phyloP scores from a whole-genome alignment of 495 filamentous ascomycete species.

The Diplogelasinospora grovesii region DNA sequence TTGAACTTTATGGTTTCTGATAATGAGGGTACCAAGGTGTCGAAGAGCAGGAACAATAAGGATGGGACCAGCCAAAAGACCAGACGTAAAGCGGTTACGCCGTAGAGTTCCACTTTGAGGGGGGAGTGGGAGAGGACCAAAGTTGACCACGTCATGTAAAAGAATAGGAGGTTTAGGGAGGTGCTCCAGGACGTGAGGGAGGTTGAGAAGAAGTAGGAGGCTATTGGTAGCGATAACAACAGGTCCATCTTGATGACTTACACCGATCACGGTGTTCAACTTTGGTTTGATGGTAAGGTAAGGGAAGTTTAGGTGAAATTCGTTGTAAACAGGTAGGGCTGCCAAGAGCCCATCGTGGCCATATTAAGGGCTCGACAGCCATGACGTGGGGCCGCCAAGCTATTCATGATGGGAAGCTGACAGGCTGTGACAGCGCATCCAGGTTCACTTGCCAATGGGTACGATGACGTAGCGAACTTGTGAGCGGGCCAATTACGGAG shows the following conservation, averaged over 20 bases:
- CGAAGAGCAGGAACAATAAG: constrained; percentile 65
- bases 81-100: constrained; percentile 58
- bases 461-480: no score
- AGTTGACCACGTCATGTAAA: constrained; percentile 85
- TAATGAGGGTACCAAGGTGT: constrained; percentile 59
- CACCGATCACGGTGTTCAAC: no score
- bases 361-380: no score
- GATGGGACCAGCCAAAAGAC: constrained; percentile 71
- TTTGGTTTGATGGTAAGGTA: no score
- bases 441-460: no score
- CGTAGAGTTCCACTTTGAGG: constrained; percentile 68
- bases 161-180: constrained; percentile 78
- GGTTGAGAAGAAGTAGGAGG: constrained; percentile 55
- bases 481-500: no score
- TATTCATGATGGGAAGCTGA: no score
- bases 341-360: no score
- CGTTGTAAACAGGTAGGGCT: no score
- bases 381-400: no score
- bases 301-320: no score
- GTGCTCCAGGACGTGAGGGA: constrained; percentile 60
- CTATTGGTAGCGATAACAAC: constrained; percentile 62
- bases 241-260: constrained; percentile 52
- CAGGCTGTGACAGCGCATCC: no score
- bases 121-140: constrained; percentile 71
- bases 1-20: constrained; percentile 62